A percentile compares a stretch with the other conserved stretches of the same genome.
These are phyloP conservation scores for Opeltia flavorubescens DNA, from an alignment of 495 filamentous ascomycete genomes.

Conservation along the genomic window DNA sequence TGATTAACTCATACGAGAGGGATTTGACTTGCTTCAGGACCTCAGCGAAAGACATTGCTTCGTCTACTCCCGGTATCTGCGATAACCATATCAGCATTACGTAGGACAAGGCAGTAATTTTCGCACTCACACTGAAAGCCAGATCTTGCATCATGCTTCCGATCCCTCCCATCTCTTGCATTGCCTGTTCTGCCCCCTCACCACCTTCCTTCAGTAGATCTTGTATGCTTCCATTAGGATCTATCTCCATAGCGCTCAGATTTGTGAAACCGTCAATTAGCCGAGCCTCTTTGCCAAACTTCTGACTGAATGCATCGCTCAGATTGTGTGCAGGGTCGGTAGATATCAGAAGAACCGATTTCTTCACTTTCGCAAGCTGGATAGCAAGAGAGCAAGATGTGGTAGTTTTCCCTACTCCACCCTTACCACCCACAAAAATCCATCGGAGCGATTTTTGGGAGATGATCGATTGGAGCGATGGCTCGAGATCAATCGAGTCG, in stretches of 20 bases:
- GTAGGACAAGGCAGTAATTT: not conserved
- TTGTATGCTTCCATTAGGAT: constrained; percentile 95
- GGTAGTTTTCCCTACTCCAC: constrained; percentile 98
- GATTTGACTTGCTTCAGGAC: constrained; percentile 98
- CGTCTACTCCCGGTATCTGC: constrained; percentile 95
- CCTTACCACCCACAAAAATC: constrained; percentile 99
- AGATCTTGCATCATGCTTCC: constrained; percentile 65
- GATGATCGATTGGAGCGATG: constrained; percentile 84
- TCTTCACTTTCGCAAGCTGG: constrained; percentile 91
- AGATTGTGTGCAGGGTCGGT: constrained; percentile 98
- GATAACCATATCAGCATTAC: constrained; percentile 4
- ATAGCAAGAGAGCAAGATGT: constrained; percentile 96
- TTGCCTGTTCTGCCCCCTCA: constrained; percentile 54
- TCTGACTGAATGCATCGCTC: constrained; percentile 94
- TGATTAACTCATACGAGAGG: constrained; percentile 95
- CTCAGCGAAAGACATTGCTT: constrained; percentile 99
- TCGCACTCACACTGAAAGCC: constrained; percentile 47
- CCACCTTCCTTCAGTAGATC: constrained; percentile 75
- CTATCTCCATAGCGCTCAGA: constrained; percentile 97
- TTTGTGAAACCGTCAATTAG: constrained; percentile 85
- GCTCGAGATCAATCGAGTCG: constrained; percentile 69
- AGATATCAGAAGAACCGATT: constrained; percentile 91
- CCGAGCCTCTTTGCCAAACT: constrained; percentile 97
- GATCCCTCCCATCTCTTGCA: constrained; percentile 48
- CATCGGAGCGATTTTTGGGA: constrained; percentile 90